A percentile compares a stretch with the other conserved stretches of the same genome.
Evolutionary conservation across 768 basidiomycete genomes (phyloP).

Genomic region (Filobasidium wieringae): DNA sequence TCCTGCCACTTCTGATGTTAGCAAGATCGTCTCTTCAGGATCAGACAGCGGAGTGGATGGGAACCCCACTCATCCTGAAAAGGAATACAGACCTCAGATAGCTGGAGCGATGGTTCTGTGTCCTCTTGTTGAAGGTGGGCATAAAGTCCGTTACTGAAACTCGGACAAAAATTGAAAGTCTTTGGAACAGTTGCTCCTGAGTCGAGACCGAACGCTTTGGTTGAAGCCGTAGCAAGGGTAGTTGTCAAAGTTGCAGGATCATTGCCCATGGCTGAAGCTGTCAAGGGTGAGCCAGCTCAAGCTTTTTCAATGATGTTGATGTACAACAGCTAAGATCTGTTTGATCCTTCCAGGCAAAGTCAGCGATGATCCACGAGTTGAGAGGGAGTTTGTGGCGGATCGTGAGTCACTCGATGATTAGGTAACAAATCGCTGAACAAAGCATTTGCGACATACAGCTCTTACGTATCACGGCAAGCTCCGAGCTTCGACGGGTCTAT

Average conservation of each 20-base stretch:
- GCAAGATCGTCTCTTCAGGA: constrained; percentile 2
- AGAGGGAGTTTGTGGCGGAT: constrained; percentile 38
- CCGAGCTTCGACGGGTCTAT: constrained; percentile 37
- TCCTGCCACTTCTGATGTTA: constrained; percentile 4
- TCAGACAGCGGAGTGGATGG: not conserved
- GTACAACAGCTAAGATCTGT: not conserved
- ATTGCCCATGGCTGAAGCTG: constrained; percentile 32
- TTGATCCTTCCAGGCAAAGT: constrained; percentile 26
- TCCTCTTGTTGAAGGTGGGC: constrained; percentile 37
- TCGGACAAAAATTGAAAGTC: not conserved
- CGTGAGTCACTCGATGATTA: constrained; percentile 19
- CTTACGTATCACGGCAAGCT: constrained; percentile 39
- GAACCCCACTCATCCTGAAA: constrained; percentile 1
- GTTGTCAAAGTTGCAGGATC: constrained; percentile 30
- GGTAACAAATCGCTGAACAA: not conserved
- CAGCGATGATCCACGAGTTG: constrained; percentile 40
- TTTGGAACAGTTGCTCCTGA: constrained; percentile 25
- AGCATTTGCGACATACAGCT: constrained; percentile 10
- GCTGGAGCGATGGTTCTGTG: constrained; percentile 38
- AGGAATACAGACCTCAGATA: constrained; percentile 29
- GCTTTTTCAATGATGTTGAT: not conserved
- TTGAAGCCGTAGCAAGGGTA: constrained; percentile 25
- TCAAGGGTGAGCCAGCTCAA: constrained; percentile 21
- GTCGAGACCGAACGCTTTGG: constrained; percentile 28
- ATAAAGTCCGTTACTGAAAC: not conserved